Evolutionary conservation across 1,284 basidiomycete species (phyloP).

Genomic region (Malassezia equina): DNA sequence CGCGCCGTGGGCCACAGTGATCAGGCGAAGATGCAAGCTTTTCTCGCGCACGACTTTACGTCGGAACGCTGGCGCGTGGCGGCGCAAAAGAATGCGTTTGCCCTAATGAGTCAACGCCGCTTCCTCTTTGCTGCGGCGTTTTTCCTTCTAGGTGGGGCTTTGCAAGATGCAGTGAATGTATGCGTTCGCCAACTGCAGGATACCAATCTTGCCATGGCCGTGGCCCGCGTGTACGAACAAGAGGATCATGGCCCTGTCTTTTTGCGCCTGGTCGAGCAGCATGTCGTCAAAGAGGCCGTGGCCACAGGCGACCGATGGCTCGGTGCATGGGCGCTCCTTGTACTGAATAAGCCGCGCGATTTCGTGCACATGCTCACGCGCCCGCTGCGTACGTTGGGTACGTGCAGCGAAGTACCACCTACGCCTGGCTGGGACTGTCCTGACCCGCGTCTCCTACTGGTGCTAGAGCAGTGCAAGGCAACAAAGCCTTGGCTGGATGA

Average conservation of each 20-base stretch:
- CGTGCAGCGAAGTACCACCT: neutral
- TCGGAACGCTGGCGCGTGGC: conserved; percentile 79
- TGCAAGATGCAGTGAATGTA: conserved; percentile 84
- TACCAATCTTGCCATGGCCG: conserved; percentile 74
- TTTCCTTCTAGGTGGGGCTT: conserved; percentile 77
- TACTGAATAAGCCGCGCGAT: conserved; percentile 55
- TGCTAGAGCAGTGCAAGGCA: conserved; percentile 73
- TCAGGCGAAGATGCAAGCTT: conserved; percentile 78
- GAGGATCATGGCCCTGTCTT: conserved; percentile 67
- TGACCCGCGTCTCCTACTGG: conserved; percentile 74
- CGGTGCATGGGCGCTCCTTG: conserved; percentile 95
- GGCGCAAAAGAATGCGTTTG: conserved; percentile 92
- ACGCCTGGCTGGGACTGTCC: conserved; percentile 55
- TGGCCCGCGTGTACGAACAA: conserved; percentile 72
- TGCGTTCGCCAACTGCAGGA: conserved; percentile 79
- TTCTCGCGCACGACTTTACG: conserved; percentile 81
- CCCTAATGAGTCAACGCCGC: conserved; percentile 58
- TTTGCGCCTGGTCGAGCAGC: conserved; percentile 59
- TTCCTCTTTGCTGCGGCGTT: conserved; percentile 73
- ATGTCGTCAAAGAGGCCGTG: conserved; percentile 74
- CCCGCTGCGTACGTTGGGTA: neutral
- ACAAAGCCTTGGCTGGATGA: neutral
- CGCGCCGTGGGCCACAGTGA: conserved; percentile 91
- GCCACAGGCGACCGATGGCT: conserved; percentile 79
- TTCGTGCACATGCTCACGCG: conserved; percentile 4